These are phyloP conservation scores for Centella asiatica DNA, from an alignment of 129 eudicot species.

Conservation along the genomic window DNA sequence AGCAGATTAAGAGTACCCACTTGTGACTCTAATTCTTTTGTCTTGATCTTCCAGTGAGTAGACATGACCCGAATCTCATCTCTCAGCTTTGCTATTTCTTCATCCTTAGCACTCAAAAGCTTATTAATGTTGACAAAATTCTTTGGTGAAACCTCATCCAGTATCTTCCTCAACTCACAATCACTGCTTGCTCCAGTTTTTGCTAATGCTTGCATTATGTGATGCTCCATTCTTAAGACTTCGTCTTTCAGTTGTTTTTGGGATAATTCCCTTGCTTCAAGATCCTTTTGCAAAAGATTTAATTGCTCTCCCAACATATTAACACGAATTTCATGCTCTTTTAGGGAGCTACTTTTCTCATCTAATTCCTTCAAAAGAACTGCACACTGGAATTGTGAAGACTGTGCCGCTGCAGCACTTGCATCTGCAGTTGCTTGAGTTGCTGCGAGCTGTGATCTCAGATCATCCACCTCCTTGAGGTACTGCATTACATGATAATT, in stretches of 20 bases:
- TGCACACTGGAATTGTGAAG: conserved; percentile 73
- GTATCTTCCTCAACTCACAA: conserved; percentile 57
- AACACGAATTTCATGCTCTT: conserved; percentile 76
- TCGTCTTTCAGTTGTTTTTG: conserved; percentile 90
- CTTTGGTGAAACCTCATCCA: conserved; percentile 82
- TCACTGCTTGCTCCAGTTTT: conserved; percentile 61
- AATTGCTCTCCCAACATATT: conserved; percentile 63
- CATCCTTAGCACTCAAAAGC: conserved; percentile 67
- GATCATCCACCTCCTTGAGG: conserved; percentile 59
- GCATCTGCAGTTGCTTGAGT: conserved; percentile 87
- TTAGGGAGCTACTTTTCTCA: conserved; percentile 57
- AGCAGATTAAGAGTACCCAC: conserved; percentile 18
- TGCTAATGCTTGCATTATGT: conserved; percentile 70
- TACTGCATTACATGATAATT: conserved; percentile 56
- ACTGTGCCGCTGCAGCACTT: conserved; percentile 70
- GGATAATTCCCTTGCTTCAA: conserved; percentile 65
- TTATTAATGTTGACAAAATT: conserved; percentile 64
- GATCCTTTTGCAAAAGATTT: conserved; percentile 74
- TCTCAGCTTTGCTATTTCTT: conserved; percentile 62
- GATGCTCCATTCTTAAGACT: conserved; percentile 73
- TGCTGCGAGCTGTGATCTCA: conserved; percentile 52
- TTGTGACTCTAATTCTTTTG: conserved; percentile 81
- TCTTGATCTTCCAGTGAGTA: conserved; percentile 88
- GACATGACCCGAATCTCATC: conserved; percentile 73
- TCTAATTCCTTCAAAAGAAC: conserved; percentile 62